These are phyloP conservation scores for Salix exigua DNA, from an alignment of 345 rosid genomes.

Conservation along the genomic window DNA sequence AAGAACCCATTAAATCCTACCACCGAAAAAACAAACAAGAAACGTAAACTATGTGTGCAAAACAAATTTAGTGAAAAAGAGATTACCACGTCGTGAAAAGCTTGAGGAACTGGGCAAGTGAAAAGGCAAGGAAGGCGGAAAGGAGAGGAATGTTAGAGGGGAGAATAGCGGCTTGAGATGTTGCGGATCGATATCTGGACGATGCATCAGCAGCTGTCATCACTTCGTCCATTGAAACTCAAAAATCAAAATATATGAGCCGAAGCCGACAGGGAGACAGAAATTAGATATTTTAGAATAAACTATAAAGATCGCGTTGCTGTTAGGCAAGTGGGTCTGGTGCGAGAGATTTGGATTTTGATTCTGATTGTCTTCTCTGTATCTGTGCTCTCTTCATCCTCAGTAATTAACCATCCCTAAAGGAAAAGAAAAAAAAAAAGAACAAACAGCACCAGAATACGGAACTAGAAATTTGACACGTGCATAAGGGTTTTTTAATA, in stretches of 20 bases:
- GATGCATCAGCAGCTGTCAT: slow-evolving; percentile 46
- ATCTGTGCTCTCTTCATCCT: not conserved
- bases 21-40: not conserved
- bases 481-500: no score
- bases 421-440: no score
- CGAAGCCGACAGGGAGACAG: not conserved
- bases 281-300: not conserved
- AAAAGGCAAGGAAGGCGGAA: slow-evolving; percentile 43
- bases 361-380: not conserved
- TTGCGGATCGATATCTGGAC: slow-evolving; percentile 29
- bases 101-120: slow-evolving; percentile 56
- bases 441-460: no score
- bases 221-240: slow-evolving; percentile 40
- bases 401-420: no score
- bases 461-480: no score
- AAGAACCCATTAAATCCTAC: not conserved
- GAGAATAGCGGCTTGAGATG: slow-evolving; percentile 26
- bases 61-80: not conserved
- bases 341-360: not conserved
- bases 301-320: not conserved
- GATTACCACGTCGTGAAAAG: slow-evolving; percentile 49
- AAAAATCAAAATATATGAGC: not conserved
- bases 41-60: not conserved
- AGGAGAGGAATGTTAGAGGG: slow-evolving; percentile 45
- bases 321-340: not conserved